Conservation (phyloP, 306 rosid species). For the Vicia villosa region DNA sequence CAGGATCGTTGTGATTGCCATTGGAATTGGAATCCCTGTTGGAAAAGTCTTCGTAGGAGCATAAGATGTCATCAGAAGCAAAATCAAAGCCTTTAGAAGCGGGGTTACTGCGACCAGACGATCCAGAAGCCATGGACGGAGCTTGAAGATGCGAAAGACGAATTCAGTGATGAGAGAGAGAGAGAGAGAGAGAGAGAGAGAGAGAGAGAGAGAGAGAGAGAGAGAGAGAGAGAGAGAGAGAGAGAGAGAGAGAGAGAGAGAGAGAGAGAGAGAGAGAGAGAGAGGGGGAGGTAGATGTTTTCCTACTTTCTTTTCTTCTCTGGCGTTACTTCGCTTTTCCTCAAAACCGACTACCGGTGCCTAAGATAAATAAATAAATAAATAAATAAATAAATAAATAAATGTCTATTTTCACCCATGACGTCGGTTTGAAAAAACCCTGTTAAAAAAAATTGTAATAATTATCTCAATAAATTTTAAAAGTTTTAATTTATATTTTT, state of each 20-base stretch:
- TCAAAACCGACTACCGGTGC: not conserved
- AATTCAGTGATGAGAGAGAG: conserved; percentile 14
- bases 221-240: too few species aligned
- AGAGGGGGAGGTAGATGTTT: not conserved
- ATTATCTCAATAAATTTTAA: too few species aligned
- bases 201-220: too few species aligned
- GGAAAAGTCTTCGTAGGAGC: conserved; percentile 80
- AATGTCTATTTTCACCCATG: too few species aligned
- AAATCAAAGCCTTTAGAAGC: conserved; percentile 84
- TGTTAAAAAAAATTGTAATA: too few species aligned
- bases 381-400: too few species aligned
- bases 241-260: too few species aligned
- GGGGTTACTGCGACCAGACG: conserved; percentile 71
- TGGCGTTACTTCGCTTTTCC: not conserved
- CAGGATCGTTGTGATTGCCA: conserved; percentile 71
- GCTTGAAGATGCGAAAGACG: conserved; percentile 27
- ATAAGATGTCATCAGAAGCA: conserved; percentile 84
- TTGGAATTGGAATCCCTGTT: conserved; percentile 65
- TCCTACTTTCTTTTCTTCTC: not conserved
- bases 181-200: too few species aligned
- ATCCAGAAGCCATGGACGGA: conserved; percentile 85
- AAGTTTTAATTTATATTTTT: too few species aligned
- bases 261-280: too few species aligned
- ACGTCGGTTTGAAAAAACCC: too few species aligned
- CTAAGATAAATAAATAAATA: too few species aligned